phyloP scores from a whole-genome alignment of 129 eudicot genomes.

The Lactuca saligna region DNA sequence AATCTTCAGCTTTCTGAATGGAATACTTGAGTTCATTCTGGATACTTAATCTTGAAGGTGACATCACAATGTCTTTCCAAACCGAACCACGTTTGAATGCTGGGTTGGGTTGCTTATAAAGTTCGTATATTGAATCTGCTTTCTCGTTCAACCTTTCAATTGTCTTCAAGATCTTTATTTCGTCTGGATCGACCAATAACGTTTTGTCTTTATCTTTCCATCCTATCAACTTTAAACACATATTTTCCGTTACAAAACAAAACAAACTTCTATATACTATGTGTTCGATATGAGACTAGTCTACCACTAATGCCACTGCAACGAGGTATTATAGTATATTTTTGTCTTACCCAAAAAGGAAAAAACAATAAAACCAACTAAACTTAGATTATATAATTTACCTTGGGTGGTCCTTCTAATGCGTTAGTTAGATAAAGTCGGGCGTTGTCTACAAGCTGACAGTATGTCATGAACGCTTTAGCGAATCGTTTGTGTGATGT shows the following conservation, averaged over 20 bases:
- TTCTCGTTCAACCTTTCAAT: slow-evolving; percentile 61
- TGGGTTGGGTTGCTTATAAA: slow-evolving; percentile 59
- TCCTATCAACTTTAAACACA: slow-evolving; percentile 67
- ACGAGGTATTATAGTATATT: no score
- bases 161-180: slow-evolving; percentile 56
- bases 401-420: slow-evolving; percentile 97
- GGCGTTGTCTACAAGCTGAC: slow-evolving; percentile 89
- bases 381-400: slow-evolving; percentile 21
- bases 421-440: slow-evolving; percentile 84
- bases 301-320: no score
- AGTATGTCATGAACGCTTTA: slow-evolving; percentile 75
- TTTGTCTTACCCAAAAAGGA: background rate
- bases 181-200: slow-evolving; percentile 86
- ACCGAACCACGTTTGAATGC: slow-evolving; percentile 55
- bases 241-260: background rate
- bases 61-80: slow-evolving; percentile 91
- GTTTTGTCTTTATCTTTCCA: slow-evolving; percentile 95
- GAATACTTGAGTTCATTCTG: slow-evolving; percentile 86
- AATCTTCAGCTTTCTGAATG: slow-evolving; percentile 61
- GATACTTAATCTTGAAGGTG: slow-evolving; percentile 81
- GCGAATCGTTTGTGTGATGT: slow-evolving; percentile 98
- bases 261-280: background rate
- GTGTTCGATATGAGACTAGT: no score
- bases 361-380: background rate
- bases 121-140: slow-evolving; percentile 72